phyloP scores from a whole-genome alignment of 805 yeast genomes.

The Cyberlindnera xylosilytica region DNA sequence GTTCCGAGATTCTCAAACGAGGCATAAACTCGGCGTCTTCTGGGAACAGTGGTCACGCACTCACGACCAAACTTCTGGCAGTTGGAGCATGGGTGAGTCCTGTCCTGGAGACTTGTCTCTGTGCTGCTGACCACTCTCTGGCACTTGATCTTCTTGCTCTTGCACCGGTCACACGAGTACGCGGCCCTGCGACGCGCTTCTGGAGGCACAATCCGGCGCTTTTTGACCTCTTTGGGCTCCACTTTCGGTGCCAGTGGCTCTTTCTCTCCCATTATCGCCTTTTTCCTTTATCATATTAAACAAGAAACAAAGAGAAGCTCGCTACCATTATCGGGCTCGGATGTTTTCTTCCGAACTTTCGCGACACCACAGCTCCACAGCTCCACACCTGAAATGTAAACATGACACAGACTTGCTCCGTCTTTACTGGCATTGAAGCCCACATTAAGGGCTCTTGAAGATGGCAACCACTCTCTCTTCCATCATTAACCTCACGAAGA shows the following conservation, averaged over 20 bases:
- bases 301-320: too few species aligned
- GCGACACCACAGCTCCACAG: too few species aligned
- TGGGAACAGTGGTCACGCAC: conserved; percentile 40
- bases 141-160: conserved; percentile 41
- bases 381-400: too few species aligned
- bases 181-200: conserved; percentile 40
- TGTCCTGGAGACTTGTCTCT: conserved; percentile 24
- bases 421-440: too few species aligned
- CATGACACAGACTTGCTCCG: too few species aligned
- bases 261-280: background rate
- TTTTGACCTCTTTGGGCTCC: conserved; percentile 11
- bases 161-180: conserved; percentile 45
- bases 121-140: conserved; percentile 32
- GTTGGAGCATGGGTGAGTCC: conserved; percentile 37
- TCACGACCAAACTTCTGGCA: conserved; percentile 36
- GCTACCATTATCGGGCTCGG: too few species aligned
- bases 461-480: conserved; percentile 44
- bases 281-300: too few species aligned
- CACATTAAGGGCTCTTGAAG: too few species aligned
- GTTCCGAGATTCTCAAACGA: conserved; percentile 40
- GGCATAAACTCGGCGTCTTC: conserved; percentile 40
- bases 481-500: conserved; percentile 63
- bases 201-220: conserved; percentile 36
- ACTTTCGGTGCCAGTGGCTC: conserved; percentile 10
- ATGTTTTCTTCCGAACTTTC: too few species aligned